Base-by-base conservation (phyloP, 2,329 filamentous ascomycete genomes). In the Uncinocarpus reesii region DNA sequence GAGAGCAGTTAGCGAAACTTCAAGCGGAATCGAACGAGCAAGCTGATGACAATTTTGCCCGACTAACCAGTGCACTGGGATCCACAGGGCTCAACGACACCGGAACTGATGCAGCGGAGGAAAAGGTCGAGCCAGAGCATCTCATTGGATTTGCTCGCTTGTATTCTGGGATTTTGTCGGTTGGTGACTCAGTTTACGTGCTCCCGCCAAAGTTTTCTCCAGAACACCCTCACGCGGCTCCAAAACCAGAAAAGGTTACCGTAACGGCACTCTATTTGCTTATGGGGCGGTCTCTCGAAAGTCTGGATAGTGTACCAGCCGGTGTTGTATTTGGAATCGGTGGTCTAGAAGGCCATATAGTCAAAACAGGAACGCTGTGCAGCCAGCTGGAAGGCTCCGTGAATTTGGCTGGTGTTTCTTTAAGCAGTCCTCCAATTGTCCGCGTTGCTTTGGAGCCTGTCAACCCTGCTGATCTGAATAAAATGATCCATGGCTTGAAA, bases 271-370 rank as follows among this genome's bases (percentile, higher is more conserved):
- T 98, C 2, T 98, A 98, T 65, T 81, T 98, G 63, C 79, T 98
- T 47, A 98, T 98, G 92, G 92, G 92, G 24, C 78, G 90, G 50
- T 84, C 84, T 50, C 72, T 98, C 3, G 90, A 96, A 61, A 77
- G 83, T 1, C 76, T 98, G 0, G 77, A 79, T 13, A 84, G 83
- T 0, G 90, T 96, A 0, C 90, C 90, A 4, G 90, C 92, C 0
- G 92, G 92, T 36, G 89, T 94, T 6, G 84, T 98, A 3, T 96
- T 98, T 61, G 92, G 92, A 20, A 92, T 98, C 47, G 87, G 83
- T 26, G 92, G 92, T 1, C 77, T 98, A 1, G 89, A 92, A 60
- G 90, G 89, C 13, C 83, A 90, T 52, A 83, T 98, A n/a, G 75
- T 98, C 47, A 98, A 98, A 65, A 93, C 88, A 1, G 92, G 89